phyloP scores from a whole-genome alignment of 2,329 filamentous ascomycete species.

The Pseudogymnoascus sp. region DNA sequence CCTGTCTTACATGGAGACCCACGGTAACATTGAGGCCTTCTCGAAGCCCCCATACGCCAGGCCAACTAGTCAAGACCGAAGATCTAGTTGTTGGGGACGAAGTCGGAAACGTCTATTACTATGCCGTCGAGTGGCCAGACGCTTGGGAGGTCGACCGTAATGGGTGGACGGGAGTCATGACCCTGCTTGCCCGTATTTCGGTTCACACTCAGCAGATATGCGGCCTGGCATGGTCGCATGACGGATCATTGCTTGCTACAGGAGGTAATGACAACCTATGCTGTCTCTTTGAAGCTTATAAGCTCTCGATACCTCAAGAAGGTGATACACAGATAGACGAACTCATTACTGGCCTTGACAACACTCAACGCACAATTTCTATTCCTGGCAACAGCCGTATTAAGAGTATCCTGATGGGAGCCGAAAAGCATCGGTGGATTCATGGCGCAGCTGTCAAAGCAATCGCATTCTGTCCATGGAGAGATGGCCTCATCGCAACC shows the following conservation, averaged over 20 bases:
- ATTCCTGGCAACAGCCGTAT: slow-evolving; percentile 28
- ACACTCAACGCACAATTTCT: slow-evolving; percentile 25
- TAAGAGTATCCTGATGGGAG: slow-evolving; percentile 43
- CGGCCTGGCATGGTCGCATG: slow-evolving; percentile 77
- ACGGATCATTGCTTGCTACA: slow-evolving; percentile 71
- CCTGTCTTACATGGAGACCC: slow-evolving; percentile 77
- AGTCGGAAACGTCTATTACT: slow-evolving; percentile 74
- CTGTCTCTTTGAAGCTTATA: slow-evolving; percentile 59
- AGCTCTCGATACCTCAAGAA: slow-evolving; percentile 12
- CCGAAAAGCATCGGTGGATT: slow-evolving; percentile 63
- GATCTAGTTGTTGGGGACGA: slow-evolving; percentile 85
- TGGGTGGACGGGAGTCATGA: slow-evolving; percentile 71
- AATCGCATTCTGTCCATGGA: slow-evolving; percentile 95
- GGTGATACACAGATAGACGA: slow-evolving; percentile 15
- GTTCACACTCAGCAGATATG: slow-evolving; percentile 88
- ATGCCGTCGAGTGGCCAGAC: slow-evolving; percentile 77
- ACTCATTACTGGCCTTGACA: slow-evolving; percentile 19
- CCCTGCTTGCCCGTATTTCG: slow-evolving; percentile 65
- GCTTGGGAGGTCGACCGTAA: slow-evolving; percentile 54
- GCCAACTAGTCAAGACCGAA: slow-evolving; percentile 57
- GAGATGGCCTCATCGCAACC: slow-evolving; percentile 76
- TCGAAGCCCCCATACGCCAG: slow-evolving; percentile 37
- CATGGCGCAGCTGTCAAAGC: slow-evolving; percentile 91
- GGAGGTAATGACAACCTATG: slow-evolving; percentile 91
- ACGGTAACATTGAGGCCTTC: slow-evolving; percentile 46